These are phyloP conservation scores for Comarum palustre DNA, from an alignment of 306 rosid species.

Conservation along the genomic window DNA sequence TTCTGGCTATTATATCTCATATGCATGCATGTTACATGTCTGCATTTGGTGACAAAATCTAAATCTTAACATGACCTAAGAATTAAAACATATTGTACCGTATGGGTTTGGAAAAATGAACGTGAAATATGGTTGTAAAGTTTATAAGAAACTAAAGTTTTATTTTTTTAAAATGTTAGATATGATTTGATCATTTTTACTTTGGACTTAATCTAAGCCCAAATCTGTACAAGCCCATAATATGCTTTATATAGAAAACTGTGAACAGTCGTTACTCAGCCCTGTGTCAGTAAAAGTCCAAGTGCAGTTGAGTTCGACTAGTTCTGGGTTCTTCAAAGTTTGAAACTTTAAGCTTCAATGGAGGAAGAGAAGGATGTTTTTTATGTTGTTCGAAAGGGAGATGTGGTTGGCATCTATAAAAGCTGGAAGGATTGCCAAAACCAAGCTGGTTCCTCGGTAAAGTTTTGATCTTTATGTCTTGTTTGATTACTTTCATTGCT, in stretches of 20 bases:
- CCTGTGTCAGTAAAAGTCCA: neutral
- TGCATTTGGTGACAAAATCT: neutral
- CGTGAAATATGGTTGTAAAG: too few species aligned
- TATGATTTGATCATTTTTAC: too few species aligned
- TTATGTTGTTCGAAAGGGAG: conserved; percentile 72
- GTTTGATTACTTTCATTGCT: neutral
- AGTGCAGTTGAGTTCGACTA: neutral
- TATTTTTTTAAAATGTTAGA: too few species aligned
- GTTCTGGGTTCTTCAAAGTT: conserved; percentile 10
- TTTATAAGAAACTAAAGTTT: too few species aligned
- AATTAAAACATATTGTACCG: too few species aligned
- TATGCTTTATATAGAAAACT: neutral
- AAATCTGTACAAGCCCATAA: neutral
- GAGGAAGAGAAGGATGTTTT: conserved; percentile 68
- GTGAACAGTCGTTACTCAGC: neutral
- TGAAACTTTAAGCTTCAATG: conserved; percentile 37
- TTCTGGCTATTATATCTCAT: neutral
- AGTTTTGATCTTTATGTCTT: conserved; percentile 8
- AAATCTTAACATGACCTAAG: neutral
- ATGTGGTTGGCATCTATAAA: conserved; percentile 68
- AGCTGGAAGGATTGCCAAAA: conserved; percentile 50
- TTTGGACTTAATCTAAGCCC: neutral
- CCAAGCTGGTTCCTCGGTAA: conserved; percentile 52
- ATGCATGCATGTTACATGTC: conserved; percentile 7
- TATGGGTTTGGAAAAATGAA: too few species aligned